A percentile compares a stretch with the other conserved stretches of the same genome.
Conservation (phyloP, 169 alveolate species). For the Plasmodium malariae region DNA sequence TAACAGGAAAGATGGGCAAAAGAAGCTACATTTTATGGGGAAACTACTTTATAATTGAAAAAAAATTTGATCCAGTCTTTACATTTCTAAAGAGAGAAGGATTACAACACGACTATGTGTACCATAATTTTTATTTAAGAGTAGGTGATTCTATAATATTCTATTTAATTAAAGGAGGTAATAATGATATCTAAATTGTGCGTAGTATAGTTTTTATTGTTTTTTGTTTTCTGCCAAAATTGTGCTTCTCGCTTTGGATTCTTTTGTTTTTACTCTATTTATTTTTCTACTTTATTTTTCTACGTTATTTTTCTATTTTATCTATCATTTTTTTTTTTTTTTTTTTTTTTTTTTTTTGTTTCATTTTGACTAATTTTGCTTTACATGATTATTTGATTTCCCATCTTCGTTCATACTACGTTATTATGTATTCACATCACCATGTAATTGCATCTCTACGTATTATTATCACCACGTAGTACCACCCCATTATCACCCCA, state of each 20-base stretch:
- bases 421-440: too few relatives aligned
- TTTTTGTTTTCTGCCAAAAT: neutral
- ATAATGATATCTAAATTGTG: constrained; percentile 15
- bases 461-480: too few relatives aligned
- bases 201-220: neutral
- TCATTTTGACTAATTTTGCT: neutral
- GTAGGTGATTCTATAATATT: constrained; percentile 66
- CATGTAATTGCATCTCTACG: too few relatives aligned
- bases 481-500: too few relatives aligned
- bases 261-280: neutral
- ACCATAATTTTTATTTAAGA: constrained; percentile 58
- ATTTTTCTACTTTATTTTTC: neutral
- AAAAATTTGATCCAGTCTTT: constrained; percentile 54
- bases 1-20: constrained; percentile 56
- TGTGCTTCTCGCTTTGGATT: neutral
- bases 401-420: too few relatives aligned
- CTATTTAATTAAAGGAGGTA: constrained; percentile 67
- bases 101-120: constrained; percentile 64
- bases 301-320: neutral
- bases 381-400: neutral
- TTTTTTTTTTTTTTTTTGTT: neutral
- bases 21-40: constrained; percentile 67
- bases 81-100: constrained; percentile 66
- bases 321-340: neutral
- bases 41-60: constrained; percentile 52